Evolutionary conservation across 2,329 filamentous ascomycete genomes (phyloP).

Genomic region (Neoascochyta sp.): DNA sequence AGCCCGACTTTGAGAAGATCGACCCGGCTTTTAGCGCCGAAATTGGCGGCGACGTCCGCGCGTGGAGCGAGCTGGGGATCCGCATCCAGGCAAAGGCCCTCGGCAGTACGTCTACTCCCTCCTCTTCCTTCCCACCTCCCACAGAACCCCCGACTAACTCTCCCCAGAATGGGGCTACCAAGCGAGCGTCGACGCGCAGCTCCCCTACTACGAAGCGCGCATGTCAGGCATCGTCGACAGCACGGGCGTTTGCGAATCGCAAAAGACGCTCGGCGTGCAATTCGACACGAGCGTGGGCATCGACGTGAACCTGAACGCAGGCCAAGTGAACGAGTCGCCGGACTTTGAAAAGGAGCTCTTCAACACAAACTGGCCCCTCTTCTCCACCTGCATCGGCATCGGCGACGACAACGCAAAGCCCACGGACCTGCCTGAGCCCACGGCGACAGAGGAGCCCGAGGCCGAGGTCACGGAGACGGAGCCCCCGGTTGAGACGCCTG

Average conservation of each 20-base stretch:
- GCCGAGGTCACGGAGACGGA: neutral
- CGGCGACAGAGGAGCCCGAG: slow-evolving; percentile 3
- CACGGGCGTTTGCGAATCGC: slow-evolving; percentile 14
- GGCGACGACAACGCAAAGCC: slow-evolving; percentile 15
- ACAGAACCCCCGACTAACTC: slow-evolving; percentile 1
- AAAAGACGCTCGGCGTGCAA: slow-evolving; percentile 16
- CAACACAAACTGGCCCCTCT: slow-evolving; percentile 18
- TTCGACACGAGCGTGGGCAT: slow-evolving; percentile 17
- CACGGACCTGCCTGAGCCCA: slow-evolving; percentile 6
- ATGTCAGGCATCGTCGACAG: slow-evolving; percentile 10
- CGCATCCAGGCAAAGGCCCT: slow-evolving; percentile 19
- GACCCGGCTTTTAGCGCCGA: slow-evolving; percentile 17
- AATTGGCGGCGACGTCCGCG: slow-evolving; percentile 12
- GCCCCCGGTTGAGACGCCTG: slow-evolving; percentile 3
- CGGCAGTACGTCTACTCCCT: slow-evolving; percentile 8
- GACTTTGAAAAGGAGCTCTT: slow-evolving; percentile 15
- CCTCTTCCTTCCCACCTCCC: neutral
- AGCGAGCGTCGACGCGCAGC: slow-evolving; percentile 17
- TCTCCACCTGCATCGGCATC: slow-evolving; percentile 16
- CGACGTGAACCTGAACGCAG: slow-evolving; percentile 21
- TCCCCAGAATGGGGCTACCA: slow-evolving; percentile 17
- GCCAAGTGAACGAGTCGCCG: slow-evolving; percentile 15
- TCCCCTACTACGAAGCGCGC: slow-evolving; percentile 18
- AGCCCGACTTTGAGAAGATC: slow-evolving; percentile 17
- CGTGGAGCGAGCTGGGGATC: slow-evolving; percentile 21